A percentile compares a stretch with the other conserved stretches of the same genome.
Evolutionary conservation across 148 eudicot genomes (phyloP).

Genomic region (Nepenthes mirabilis): DNA sequence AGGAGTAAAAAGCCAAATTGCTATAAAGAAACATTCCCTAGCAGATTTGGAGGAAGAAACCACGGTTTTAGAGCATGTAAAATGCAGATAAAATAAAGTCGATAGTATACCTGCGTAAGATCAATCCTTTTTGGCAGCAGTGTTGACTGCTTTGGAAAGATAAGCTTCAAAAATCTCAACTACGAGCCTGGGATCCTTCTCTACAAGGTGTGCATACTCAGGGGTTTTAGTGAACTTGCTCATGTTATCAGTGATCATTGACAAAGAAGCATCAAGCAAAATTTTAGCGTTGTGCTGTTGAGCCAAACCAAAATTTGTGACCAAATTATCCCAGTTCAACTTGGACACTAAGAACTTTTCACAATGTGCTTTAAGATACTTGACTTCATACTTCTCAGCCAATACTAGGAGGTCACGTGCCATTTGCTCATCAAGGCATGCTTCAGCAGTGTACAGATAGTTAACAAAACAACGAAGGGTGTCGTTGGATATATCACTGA

Average conservation of each 20-base stretch:
- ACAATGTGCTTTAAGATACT: conserved; percentile 63
- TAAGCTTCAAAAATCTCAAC: conserved; percentile 76
- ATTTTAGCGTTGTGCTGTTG: conserved; percentile 63
- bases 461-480: conserved; percentile 62
- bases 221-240: conserved; percentile 48
- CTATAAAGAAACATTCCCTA: no score
- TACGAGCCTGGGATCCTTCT: conserved; percentile 70
- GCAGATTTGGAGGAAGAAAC: no score
- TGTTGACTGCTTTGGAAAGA: conserved; percentile 57
- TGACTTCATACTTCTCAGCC: conserved; percentile 82
- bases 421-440: conserved; percentile 66
- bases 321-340: conserved; percentile 61
- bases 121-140: conserved; percentile 35
- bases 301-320: conserved; percentile 51
- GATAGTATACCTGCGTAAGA: no score
- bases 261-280: conserved; percentile 55
- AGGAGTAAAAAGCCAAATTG: no score
- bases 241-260: conserved; percentile 65
- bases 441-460: conserved; percentile 77
- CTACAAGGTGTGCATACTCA: conserved; percentile 66
- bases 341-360: conserved; percentile 71
- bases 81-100: no score
- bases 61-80: no score
- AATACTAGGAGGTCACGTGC: conserved; percentile 64
- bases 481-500: conserved; percentile 66